These are phyloP conservation scores for Thalassiosira profunda DNA, from an alignment of 108 stramenopile species.

Conservation along the genomic window DNA sequence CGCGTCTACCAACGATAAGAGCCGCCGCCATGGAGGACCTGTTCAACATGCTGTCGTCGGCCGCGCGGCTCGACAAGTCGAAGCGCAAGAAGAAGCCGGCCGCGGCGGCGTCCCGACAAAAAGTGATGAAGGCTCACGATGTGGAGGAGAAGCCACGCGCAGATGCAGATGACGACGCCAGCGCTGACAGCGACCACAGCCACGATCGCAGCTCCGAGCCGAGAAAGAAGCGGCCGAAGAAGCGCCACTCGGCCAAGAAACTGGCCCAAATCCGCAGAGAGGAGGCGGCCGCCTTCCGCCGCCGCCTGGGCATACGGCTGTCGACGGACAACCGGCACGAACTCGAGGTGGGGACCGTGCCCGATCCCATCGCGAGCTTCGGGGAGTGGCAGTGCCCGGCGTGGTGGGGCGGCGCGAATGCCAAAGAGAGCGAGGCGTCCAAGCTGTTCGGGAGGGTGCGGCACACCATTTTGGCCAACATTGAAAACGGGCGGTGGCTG, in stretches of 20 bases:
- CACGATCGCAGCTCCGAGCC: conserved; percentile 11
- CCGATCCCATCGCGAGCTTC: conserved; percentile 86
- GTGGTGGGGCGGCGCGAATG: conserved; percentile 62
- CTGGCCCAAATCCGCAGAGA: conserved; percentile 72
- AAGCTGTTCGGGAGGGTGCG: conserved; percentile 46
- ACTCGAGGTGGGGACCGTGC: conserved; percentile 52
- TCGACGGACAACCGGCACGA: conserved; percentile 67
- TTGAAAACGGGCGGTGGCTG: conserved; percentile 92
- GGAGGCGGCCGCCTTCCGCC: conserved; percentile 87
- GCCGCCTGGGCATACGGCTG: conserved; percentile 77
- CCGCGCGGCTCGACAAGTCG: conserved; percentile 81
- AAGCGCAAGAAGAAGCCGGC: conserved; percentile 65
- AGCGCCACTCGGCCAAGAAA: conserved; percentile 71
- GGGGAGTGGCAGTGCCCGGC: conserved; percentile 58
- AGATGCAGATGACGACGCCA: conserved; percentile 9
- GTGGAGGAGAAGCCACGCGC: too few relatives aligned
- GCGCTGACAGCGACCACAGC: conserved; percentile 6
- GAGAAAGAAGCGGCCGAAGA: conserved; percentile 64
- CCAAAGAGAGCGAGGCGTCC: not conserved
- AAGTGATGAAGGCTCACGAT: conserved; percentile 14
- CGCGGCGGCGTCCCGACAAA: not conserved
- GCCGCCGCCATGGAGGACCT: conserved; percentile 88
- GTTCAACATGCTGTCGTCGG: conserved; percentile 87
- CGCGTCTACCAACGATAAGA: too few relatives aligned
- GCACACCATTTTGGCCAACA: conserved; percentile 68